Base-by-base conservation (phyloP, 2,329 filamentous ascomycete genomes). In the Graphilbum sp. region DNA sequence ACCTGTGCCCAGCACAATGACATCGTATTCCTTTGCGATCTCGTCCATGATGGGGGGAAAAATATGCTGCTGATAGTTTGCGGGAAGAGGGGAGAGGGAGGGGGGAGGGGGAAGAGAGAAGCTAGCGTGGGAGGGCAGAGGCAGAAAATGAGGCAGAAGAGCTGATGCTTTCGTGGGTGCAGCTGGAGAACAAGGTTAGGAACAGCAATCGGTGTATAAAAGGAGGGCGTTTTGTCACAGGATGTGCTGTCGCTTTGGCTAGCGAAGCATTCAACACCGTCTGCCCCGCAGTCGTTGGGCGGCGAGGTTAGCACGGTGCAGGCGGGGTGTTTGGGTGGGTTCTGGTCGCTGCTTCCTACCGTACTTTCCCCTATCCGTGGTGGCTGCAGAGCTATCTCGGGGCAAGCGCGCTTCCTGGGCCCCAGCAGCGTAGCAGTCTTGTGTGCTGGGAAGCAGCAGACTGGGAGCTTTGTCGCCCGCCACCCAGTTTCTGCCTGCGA, bases 1-100 rank as follows among this genome's bases (percentile, higher is more conserved):
- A 94, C 86, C 87, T 60, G 90, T 98, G 72, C 90, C 90, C 59
- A 98, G 76, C 59, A 98, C 90, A 58, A 98, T 77, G 62, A 95
- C 84, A 73, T 98, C 90, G 73, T 98, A 98, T 64, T 95, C 87
- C 58, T 85, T 83, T 50, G 87, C 85, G 58, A 98, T 94, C 64
- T 96, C 90, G 58, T 96, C 90, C 90, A 96, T 96, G 64, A 6
- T 31, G 34, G 34, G 10, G 27, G 15, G n/a, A n/a, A n/a, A n/a
- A n/a, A n/a, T n/a, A n/a, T n/a, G n/a, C n/a, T 29, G 21, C 21
- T 21, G 19, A 5, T 4, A 16, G 13, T n/a, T 7, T 7, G 18
- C 7, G n/a, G 11, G 32, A 21, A 19, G n/a, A 18, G 19, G 16
- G 12, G 34, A 29, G 11, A 24, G 12, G 24, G 23, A 18, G 16